Conservation (phyloP, 441 rosid genomes). For the Melastoma candidum region DNA sequence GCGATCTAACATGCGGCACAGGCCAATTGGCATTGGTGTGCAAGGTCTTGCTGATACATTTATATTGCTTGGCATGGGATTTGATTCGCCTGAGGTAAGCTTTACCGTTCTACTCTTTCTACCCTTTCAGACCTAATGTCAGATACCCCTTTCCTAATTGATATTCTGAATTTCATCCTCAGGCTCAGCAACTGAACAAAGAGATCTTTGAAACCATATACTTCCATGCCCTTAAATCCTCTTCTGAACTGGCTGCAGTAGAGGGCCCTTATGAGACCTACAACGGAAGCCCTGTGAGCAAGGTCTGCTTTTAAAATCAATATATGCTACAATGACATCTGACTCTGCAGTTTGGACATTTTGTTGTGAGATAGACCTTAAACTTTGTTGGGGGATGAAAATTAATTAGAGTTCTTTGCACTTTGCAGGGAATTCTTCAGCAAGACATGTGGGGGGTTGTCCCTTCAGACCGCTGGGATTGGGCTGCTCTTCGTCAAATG, state of each 20-base stretch:
- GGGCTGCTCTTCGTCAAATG: conserved; percentile 51
- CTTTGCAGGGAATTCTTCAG: conserved; percentile 68
- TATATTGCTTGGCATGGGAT: conserved; percentile 82
- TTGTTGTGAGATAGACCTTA: too few species aligned
- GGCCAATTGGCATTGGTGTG: conserved; percentile 87
- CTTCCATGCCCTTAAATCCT: conserved; percentile 65
- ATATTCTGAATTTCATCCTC: conserved; percentile 15
- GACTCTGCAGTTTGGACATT: too few species aligned
- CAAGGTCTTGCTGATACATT: conserved; percentile 93
- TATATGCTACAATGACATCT: too few species aligned
- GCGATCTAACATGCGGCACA: conserved; percentile 65
- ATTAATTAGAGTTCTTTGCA: too few species aligned
- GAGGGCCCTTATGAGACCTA: conserved; percentile 78
- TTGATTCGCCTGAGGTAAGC: conserved; percentile 75
- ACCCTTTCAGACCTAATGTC: neutral
- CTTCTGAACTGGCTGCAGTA: conserved; percentile 48
- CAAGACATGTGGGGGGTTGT: conserved; percentile 88
- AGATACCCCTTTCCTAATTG: conserved; percentile 10
- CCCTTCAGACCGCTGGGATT: conserved; percentile 66
- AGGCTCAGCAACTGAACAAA: conserved; percentile 79
- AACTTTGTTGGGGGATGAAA: too few species aligned
- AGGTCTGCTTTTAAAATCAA: conserved; percentile 31
- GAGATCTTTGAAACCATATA: conserved; percentile 86
- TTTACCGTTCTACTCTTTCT: neutral
- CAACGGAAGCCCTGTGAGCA: conserved; percentile 73